A percentile compares a stretch with the other conserved stretches of the same genome.
Conservation (phyloP, 106 monocot genomes). For the Phalaenopsis equestris region DNA sequence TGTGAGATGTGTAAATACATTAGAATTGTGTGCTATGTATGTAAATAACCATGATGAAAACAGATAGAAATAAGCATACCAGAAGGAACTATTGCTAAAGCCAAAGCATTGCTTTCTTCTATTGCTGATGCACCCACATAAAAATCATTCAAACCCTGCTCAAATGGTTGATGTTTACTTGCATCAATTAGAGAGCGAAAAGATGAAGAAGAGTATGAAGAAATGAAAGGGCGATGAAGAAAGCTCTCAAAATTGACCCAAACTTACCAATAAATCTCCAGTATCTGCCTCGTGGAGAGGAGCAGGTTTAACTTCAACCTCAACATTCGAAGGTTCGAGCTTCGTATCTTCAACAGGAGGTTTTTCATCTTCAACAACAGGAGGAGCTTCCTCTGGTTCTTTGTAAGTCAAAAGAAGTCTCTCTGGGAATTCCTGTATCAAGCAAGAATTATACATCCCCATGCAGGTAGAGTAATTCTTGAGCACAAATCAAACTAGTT, state of each 20-base stretch:
- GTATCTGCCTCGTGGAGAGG: constrained; percentile 23
- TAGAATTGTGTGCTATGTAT: too few species aligned
- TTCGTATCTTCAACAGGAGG: constrained; percentile 27
- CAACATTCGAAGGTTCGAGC: constrained; percentile 17
- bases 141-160: constrained; percentile 66
- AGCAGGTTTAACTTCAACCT: constrained; percentile 33
- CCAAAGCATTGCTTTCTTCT: constrained; percentile 87
- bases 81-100: constrained; percentile 84
- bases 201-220: not conserved
- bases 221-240: not conserved
- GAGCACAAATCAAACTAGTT: not conserved
- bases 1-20: too few species aligned
- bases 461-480: not conserved
- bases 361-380: constrained; percentile 32
- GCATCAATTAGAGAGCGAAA: not conserved
- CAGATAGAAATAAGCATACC: constrained; percentile 28
- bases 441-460: not conserved
- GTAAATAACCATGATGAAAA: not conserved
- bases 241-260: not conserved
- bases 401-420: constrained; percentile 95
- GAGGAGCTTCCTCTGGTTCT: constrained; percentile 43
- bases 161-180: not conserved
- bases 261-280: constrained; percentile 67
- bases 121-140: constrained; percentile 57
- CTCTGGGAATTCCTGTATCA: constrained; percentile 83